These are phyloP conservation scores for Plasmodium inui DNA, from an alignment of 169 alveolate species.

Conservation along the genomic window DNA sequence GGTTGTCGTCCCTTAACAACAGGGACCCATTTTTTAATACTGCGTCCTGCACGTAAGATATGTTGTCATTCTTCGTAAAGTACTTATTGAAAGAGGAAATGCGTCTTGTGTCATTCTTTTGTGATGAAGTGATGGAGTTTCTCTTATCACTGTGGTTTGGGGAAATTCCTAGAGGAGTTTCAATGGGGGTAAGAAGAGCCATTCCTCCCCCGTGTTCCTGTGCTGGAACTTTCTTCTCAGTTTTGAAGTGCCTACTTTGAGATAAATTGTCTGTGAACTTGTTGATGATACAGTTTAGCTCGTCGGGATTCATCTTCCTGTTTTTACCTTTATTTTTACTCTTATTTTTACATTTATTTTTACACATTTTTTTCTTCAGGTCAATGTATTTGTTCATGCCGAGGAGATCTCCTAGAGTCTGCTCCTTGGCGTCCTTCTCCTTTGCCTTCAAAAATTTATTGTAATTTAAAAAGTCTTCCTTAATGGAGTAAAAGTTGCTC, in stretches of 20 bases:
- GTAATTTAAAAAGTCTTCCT: constrained; percentile 63
- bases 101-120: not conserved
- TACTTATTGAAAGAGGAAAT: constrained; percentile 24
- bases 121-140: not conserved
- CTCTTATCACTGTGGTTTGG: not conserved
- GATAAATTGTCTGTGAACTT: constrained; percentile 16
- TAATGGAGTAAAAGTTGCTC: constrained; percentile 45
- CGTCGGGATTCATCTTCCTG: constrained; percentile 9
- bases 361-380: constrained; percentile 1
- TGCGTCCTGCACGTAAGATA: constrained; percentile 16
- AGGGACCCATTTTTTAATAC: constrained; percentile 23
- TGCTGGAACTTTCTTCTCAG: not conserved
- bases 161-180: not conserved
- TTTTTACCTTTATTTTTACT: not conserved
- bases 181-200: not conserved
- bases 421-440: constrained; percentile 20
- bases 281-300: constrained; percentile 8
- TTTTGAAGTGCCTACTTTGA: not conserved
- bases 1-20: constrained; percentile 2
- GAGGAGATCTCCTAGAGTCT: constrained; percentile 37
- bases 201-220: not conserved
- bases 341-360: constrained; percentile 10
- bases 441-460: constrained; percentile 37
- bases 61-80: constrained; percentile 42
- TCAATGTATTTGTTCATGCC: constrained; percentile 47